A percentile compares a stretch with the other conserved stretches of the same genome.
Conservation (phyloP, 176 grass and related monocot species). For the Avena sativa region DNA sequence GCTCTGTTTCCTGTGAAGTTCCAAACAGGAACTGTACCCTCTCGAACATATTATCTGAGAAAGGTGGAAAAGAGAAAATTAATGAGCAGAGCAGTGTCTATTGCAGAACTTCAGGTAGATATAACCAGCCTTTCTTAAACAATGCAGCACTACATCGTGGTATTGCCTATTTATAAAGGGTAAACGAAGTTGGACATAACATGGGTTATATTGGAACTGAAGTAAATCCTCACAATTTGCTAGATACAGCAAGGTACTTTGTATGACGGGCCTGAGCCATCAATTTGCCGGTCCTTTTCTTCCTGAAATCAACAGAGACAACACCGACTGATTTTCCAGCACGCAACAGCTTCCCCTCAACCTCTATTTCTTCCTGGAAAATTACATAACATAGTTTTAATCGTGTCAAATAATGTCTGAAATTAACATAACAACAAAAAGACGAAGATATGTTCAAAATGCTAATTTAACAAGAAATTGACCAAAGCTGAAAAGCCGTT, state of each 20-base stretch:
- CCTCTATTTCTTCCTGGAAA: constrained; percentile 90
- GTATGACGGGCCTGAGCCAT: constrained; percentile 86
- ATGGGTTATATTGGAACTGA: constrained; percentile 9
- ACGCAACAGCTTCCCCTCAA: constrained; percentile 74
- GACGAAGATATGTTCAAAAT: constrained; percentile 18
- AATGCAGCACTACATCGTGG: not conserved
- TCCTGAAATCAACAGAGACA: constrained; percentile 73
- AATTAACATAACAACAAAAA: not conserved
- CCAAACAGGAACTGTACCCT: not conserved
- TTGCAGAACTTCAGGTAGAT: not conserved
- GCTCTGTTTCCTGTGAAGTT: not conserved
- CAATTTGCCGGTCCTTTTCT: constrained; percentile 76
- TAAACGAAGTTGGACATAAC: not conserved
- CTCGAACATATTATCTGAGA: not conserved
- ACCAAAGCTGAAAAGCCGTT: not conserved
- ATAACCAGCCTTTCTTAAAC: not conserved
- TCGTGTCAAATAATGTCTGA: not conserved
- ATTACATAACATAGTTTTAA: constrained; percentile 28
- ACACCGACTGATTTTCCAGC: constrained; percentile 72
- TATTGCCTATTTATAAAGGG: constrained; percentile 11
- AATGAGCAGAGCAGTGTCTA: constrained; percentile 7
- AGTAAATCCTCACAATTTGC: constrained; percentile 67
- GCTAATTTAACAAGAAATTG: not conserved
- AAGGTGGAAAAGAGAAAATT: not conserved
- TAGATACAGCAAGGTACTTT: constrained; percentile 83